Evolutionary conservation across 768 basidiomycete genomes (phyloP).

Genomic region (Boletus rubescentipes): DNA sequence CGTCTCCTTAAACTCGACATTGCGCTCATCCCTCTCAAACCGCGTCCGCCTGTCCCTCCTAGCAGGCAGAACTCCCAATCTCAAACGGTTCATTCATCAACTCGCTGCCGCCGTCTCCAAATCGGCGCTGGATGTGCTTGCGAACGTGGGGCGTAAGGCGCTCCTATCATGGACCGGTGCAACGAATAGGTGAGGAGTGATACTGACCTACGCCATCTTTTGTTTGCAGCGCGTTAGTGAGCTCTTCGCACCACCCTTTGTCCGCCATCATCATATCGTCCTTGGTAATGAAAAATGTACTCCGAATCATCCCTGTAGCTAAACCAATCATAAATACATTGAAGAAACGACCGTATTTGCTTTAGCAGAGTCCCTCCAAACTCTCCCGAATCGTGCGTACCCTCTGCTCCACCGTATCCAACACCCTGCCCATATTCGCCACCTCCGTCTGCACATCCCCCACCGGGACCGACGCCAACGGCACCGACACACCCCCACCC

Average conservation of each 20-base stretch:
- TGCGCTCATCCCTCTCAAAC: constrained; percentile 42
- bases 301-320: too few relatives aligned
- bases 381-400: constrained; percentile 47
- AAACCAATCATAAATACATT: background rate
- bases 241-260: constrained; percentile 47
- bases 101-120: constrained; percentile 54
- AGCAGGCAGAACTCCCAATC: constrained; percentile 52
- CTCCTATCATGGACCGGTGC: constrained; percentile 7
- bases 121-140: constrained; percentile 58
- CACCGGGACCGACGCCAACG: constrained; percentile 19
- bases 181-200: too few relatives aligned
- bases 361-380: constrained; percentile 34
- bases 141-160: constrained; percentile 58
- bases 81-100: constrained; percentile 54
- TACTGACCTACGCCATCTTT: constrained; percentile 38
- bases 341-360: background rate
- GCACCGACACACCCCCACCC: constrained; percentile 12
- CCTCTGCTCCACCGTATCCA: constrained; percentile 61
- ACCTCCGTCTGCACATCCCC: constrained; percentile 48
- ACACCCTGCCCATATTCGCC: constrained; percentile 42
- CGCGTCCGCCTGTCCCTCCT: constrained; percentile 58
- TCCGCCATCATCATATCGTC: constrained; percentile 1
- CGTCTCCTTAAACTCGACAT: constrained; percentile 55
- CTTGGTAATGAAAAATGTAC: too few relatives aligned
- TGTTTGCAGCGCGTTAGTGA: constrained; percentile 40